Percentiles rank a stretch among this genome's conserved stretches.
These are phyloP conservation scores for Colletotrichum agaves DNA, from an alignment of 2,329 filamentous ascomycete genomes.

Conservation along the genomic window DNA sequence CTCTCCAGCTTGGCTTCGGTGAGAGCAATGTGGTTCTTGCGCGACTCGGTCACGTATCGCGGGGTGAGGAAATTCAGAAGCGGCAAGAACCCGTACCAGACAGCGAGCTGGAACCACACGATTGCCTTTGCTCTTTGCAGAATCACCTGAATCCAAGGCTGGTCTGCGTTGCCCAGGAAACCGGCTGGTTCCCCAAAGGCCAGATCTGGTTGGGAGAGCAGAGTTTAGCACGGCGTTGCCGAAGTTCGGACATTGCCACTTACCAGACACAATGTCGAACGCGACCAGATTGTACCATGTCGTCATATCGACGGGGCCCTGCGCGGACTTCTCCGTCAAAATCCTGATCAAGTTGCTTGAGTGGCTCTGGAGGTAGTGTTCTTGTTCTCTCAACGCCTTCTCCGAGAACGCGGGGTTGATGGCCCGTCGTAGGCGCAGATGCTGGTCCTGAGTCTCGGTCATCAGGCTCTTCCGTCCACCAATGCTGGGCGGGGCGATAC, in stretches of 20 bases:
- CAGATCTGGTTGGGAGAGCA: neutral
- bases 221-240: no score
- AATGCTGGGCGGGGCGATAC: neutral
- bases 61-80: slow-evolving; percentile 3
- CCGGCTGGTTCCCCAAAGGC: slow-evolving; percentile 5
- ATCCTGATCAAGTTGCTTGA: slow-evolving; percentile 41
- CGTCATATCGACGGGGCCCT: slow-evolving; percentile 38
- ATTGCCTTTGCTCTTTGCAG: neutral
- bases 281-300: slow-evolving; percentile 43
- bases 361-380: slow-evolving; percentile 42
- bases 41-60: slow-evolving; percentile 11
- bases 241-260: neutral
- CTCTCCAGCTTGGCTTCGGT: slow-evolving; percentile 13
- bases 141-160: slow-evolving; percentile 17
- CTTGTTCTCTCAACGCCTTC: slow-evolving; percentile 44
- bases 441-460: slow-evolving; percentile 31
- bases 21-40: neutral
- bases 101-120: slow-evolving; percentile 23
- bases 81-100: slow-evolving; percentile 11
- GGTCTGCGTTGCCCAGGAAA: slow-evolving; percentile 18
- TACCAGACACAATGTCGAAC: slow-evolving; percentile 41
- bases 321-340: slow-evolving; percentile 22
- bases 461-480: slow-evolving; percentile 5
- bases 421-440: slow-evolving; percentile 38
- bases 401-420: slow-evolving; percentile 46